These are phyloP conservation scores for Phoenix roebelenii DNA, from an alignment of 176 grass and related monocot species.

Conservation along the genomic window DNA sequence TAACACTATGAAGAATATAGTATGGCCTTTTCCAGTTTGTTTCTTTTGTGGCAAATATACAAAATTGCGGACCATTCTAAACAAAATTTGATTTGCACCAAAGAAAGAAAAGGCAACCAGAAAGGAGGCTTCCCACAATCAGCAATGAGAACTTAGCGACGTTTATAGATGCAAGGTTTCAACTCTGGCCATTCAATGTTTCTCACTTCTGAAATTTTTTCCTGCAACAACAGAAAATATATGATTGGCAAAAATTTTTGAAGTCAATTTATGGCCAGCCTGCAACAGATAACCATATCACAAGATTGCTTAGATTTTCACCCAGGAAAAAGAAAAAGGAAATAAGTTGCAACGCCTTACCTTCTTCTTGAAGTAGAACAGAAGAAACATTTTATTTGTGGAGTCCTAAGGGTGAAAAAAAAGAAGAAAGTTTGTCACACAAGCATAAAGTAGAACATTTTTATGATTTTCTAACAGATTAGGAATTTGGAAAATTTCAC, in stretches of 20 bases:
- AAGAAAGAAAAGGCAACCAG: too few species aligned
- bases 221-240: constrained; percentile 21
- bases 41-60: too few species aligned
- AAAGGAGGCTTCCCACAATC: neutral
- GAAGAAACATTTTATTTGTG: constrained; percentile 89
- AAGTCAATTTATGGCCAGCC: too few species aligned
- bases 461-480: too few species aligned
- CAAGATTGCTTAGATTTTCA: too few species aligned
- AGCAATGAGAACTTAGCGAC: constrained; percentile 25
- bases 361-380: constrained; percentile 87
- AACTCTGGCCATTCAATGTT: constrained; percentile 73
- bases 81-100: too few species aligned
- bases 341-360: constrained; percentile 25
- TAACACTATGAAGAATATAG: too few species aligned
- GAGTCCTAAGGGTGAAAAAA: constrained; percentile 45
- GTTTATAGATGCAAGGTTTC: constrained; percentile 90
- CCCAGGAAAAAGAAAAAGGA: neutral
- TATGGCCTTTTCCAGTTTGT: too few species aligned
- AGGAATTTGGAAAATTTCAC: constrained; percentile 2
- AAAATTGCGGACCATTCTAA: too few species aligned
- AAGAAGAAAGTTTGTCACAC: neutral
- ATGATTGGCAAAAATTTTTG: too few species aligned
- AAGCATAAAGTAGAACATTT: too few species aligned
- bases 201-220: constrained; percentile 36
- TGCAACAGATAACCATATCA: too few species aligned